A percentile compares a stretch with the other conserved stretches of the same genome.
Evolutionary conservation across 768 basidiomycete genomes (phyloP).

Genomic region (Pleurotus giganteus): DNA sequence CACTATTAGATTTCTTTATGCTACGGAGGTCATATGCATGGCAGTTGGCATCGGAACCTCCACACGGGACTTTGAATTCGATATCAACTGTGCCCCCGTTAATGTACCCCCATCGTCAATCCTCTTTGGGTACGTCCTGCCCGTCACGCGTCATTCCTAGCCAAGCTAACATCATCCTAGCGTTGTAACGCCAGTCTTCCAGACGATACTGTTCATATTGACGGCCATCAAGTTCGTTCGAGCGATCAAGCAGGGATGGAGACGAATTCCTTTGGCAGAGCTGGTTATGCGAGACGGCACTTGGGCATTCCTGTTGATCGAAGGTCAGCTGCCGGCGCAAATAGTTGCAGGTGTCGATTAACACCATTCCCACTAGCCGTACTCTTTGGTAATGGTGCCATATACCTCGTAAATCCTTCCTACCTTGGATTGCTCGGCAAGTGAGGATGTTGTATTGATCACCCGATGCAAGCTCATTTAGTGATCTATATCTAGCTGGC

Average conservation of each 20-base stretch:
- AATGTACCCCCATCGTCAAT: constrained; percentile 24
- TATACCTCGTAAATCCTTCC: neutral
- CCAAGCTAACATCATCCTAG: too few relatives aligned
- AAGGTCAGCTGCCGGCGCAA: constrained; percentile 8
- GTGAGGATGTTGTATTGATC: neutral
- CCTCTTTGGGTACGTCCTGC: constrained; percentile 33
- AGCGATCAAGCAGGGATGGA: constrained; percentile 13
- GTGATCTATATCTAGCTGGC: neutral
- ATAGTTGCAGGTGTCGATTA: neutral
- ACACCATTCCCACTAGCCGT: neutral
- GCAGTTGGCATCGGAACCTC: neutral
- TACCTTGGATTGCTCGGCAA: neutral
- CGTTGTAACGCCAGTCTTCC: constrained; percentile 3
- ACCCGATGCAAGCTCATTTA: neutral
- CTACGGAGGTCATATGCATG: constrained; percentile 2
- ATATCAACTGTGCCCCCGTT: constrained; percentile 4
- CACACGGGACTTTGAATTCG: neutral
- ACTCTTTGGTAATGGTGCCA: neutral
- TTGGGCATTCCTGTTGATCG: constrained; percentile 16
- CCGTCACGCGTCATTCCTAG: too few relatives aligned
- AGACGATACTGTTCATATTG: constrained; percentile 17
- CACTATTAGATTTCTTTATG: neutral
- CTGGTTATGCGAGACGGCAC: constrained; percentile 18
- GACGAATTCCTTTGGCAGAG: constrained; percentile 2
- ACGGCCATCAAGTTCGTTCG: constrained; percentile 14